phyloP scores from a whole-genome alignment of 1,284 basidiomycete genomes.

The Ceratobasidium sp. region DNA sequence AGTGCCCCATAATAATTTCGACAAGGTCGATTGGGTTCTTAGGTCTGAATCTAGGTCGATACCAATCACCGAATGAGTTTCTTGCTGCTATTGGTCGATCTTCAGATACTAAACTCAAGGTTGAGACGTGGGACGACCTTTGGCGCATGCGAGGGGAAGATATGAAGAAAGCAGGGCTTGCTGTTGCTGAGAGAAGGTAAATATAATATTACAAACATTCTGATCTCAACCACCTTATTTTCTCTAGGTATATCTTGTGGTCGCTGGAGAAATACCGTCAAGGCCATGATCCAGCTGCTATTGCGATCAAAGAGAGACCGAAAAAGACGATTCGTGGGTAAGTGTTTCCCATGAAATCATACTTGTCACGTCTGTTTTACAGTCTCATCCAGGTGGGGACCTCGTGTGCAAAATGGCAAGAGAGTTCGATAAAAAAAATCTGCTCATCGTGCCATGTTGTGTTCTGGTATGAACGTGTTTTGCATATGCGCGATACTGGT shows the following conservation, averaged over 20 bases:
- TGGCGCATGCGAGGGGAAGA: slow-evolving; percentile 49
- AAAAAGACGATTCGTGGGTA: slow-evolving; percentile 53
- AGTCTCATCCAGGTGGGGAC: slow-evolving; percentile 51
- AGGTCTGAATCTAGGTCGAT: slow-evolving; percentile 14
- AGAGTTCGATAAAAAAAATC: slow-evolving; percentile 32
- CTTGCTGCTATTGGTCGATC: slow-evolving; percentile 51
- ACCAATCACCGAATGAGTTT: slow-evolving; percentile 48
- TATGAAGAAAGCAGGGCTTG: slow-evolving; percentile 52
- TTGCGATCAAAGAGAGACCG: slow-evolving; percentile 52
- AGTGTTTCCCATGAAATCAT: not conserved
- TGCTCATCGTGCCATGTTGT: no score
- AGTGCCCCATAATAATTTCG: not conserved
- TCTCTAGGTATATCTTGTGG: slow-evolving; percentile 52
- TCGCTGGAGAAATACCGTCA: slow-evolving; percentile 53
- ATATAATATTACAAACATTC: no score
- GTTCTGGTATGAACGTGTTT: no score
- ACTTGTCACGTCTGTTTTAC: not conserved
- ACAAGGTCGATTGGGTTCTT: not conserved
- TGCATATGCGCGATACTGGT: no score
- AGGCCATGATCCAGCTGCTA: slow-evolving; percentile 50
- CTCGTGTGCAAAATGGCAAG: slow-evolving; percentile 53
- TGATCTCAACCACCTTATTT: not conserved
- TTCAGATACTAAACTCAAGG: slow-evolving; percentile 51
- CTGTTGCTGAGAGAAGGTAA: slow-evolving; percentile 49
- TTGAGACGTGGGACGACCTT: slow-evolving; percentile 52